Base-by-base conservation (phyloP, 164 flowering plant genomes). In the Protea cynaroides region DNA sequence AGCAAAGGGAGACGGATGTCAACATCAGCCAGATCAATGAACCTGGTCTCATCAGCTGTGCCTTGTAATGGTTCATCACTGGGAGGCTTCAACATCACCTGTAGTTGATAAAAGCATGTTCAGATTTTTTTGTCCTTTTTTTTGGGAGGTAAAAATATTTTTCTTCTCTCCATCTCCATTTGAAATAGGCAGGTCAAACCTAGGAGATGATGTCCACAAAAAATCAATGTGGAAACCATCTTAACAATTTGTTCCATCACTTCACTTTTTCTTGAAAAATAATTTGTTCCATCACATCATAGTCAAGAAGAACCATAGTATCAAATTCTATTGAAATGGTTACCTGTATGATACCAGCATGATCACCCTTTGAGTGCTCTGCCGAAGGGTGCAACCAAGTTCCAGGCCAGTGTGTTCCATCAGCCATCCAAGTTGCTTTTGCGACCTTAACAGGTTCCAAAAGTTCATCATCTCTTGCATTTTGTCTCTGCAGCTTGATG, bases 381-480 rank as follows among this genome's bases (percentile, higher is more conserved):
- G 84, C 49, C 11, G 75, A 65, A 63, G 86, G 69, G 49, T 61
- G 65, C 38, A 74, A 56, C 97, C 97, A 90, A 51, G 95, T 90
- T 9, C 97, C 97, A 23, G 97, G 97, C 97, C 97, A 90, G 64
- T 84, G 94, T 21, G 90, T 84, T 46, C 88, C 86, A 76, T 90
- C 94, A 54, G 92, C 84, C 97, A 90, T 90, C 97, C 97, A 90
- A 15, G 95, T 90, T 63, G 95, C 97, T 56, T 86, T 88, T 6
- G 73, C 67, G 6, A 86, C 61, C 78, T 86, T 86, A 25, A 83
- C 66, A 10, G 12, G 56, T 51, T 84, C 90, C 34, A 72, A 37
- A 2, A 69, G 65, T 22, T 80, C 85, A 59, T 81, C 87, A 25
- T 81, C 87, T 23, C 60, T 74, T 23, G 50, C 59, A 64, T 72